Percentiles rank a stretch among this genome's conserved stretches.
phyloP scores from a whole-genome alignment of 2,329 filamentous ascomycete species.

The Cladorrhinum sp. region DNA sequence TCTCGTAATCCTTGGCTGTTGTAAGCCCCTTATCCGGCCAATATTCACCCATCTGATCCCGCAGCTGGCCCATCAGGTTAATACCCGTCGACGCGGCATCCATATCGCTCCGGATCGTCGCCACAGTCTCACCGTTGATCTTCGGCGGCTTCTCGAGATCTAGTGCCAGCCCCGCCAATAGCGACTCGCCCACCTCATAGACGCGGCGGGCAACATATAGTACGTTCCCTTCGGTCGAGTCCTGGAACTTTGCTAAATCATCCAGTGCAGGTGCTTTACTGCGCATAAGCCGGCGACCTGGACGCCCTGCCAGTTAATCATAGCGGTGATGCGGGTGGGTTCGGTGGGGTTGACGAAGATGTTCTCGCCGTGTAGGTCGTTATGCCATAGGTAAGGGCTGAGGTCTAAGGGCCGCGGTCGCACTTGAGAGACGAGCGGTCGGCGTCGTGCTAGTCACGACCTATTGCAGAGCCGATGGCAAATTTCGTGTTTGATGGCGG shows the following conservation, averaged over 20 bases:
- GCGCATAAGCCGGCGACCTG: background rate
- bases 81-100: background rate
- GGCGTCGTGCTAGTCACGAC: slow-evolving; percentile 5
- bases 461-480: background rate
- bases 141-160: background rate
- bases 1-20: background rate
- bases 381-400: background rate
- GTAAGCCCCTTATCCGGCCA: slow-evolving; percentile 4
- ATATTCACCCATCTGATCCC: background rate
- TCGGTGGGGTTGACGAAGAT: slow-evolving; percentile 2
- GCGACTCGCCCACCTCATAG: slow-evolving; percentile 7
- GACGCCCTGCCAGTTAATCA: slow-evolving; percentile 8
- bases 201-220: slow-evolving; percentile 1
- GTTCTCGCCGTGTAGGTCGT: slow-evolving; percentile 5
- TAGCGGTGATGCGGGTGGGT: slow-evolving; percentile 2
- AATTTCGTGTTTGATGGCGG: background rate
- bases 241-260: background rate
- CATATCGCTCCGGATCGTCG: background rate
- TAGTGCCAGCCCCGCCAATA: background rate
- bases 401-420: too few relatives aligned
- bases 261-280: background rate
- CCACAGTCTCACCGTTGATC: background rate
- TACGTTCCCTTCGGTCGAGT: background rate
- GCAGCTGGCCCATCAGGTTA: background rate
- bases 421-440: background rate